A percentile compares a stretch with the other conserved stretches of the same genome.
phyloP scores from a whole-genome alignment of 345 rosid genomes.

The Geranium rotundifolium region DNA sequence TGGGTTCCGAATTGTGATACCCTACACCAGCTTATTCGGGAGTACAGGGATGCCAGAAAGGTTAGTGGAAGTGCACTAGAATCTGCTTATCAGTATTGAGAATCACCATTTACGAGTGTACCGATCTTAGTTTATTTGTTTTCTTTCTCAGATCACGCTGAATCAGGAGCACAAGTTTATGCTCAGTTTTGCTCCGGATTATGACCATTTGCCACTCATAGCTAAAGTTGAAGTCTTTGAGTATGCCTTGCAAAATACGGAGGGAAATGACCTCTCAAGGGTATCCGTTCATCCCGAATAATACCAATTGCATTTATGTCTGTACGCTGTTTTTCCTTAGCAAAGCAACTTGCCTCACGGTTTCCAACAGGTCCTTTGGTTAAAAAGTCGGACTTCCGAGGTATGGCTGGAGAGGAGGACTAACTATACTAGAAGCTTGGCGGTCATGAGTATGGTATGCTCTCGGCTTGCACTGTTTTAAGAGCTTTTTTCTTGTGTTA shows the following conservation, averaged over 20 bases:
- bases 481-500: not conserved
- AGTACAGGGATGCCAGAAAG: slow-evolving; percentile 91
- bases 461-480: slow-evolving; percentile 9
- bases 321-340: slow-evolving; percentile 6
- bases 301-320: slow-evolving; percentile 1
- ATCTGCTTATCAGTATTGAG: not conserved
- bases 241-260: slow-evolving; percentile 77
- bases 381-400: slow-evolving; percentile 96
- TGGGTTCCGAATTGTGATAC: slow-evolving; percentile 99
- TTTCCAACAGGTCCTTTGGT: slow-evolving; percentile 76
- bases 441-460: slow-evolving; percentile 99
- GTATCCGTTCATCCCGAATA: slow-evolving; percentile 26
- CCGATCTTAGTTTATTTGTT: not conserved
- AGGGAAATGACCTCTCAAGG: slow-evolving; percentile 91
- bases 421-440: slow-evolving; percentile 92
- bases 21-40: slow-evolving; percentile 81
- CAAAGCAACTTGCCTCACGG: slow-evolving; percentile 8
- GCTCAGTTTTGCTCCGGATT: slow-evolving; percentile 89
- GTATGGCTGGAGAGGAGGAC: slow-evolving; percentile 99
- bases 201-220: slow-evolving; percentile 83
- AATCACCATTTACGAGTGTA: not conserved
- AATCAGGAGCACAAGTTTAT: slow-evolving; percentile 90
- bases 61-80: slow-evolving; percentile 27
- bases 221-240: slow-evolving; percentile 92
- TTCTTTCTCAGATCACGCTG: slow-evolving; percentile 56